Evolutionary conservation across 768 basidiomycete genomes (phyloP), one percentile per base, ranked within the genome.

Genomic region (Tremella mesenterica): DNA sequence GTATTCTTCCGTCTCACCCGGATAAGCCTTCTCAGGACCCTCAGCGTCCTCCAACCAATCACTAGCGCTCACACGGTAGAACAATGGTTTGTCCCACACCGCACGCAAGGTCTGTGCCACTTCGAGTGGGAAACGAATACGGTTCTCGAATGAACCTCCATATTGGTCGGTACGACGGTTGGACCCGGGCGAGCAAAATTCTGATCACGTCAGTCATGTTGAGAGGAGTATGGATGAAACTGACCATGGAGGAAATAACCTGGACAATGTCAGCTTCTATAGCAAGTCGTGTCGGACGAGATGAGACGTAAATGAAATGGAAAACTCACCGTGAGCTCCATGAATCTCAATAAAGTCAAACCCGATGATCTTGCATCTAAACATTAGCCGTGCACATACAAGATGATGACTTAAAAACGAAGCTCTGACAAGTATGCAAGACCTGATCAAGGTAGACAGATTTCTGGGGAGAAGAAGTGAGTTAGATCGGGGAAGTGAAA

Each of bases 131-230:
- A 81, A 80, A 23, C 85, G 81, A 53, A 86, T 68, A 29, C 88
- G 81, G 75, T 88, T 87, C 59, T 82, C 81, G 30, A 89, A 75
- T 7, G 78, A 71, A 2, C 87, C 87, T 10, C 88, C 87, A 64
- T 84, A 88, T 26, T 75, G 38, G 70, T 90, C 89, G 6, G 77
- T 77, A 28, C 86, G 82, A 5, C 69, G 71, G 76, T 91, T 89
- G 13, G 83, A 84, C 27, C 87, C 68, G 1, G 87, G 87, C 2
- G 85, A 86, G 9, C 83, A 65, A 73, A 88, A 90, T 44, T 69
- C n/a, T n/a, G n/a, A n/a, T 61, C 62, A n/a, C n/a, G n/a, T 12
- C 13, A n/a, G 12, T 23, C 9, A 18, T 20, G 9, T 33, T 13
- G 20, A 29, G 26, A n/a, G n/a, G n/a, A n/a, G n/a, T n/a, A n/a